Evolutionary conservation across 805 yeast species (phyloP).

Genomic region (Yamadazyma akitaensis): DNA sequence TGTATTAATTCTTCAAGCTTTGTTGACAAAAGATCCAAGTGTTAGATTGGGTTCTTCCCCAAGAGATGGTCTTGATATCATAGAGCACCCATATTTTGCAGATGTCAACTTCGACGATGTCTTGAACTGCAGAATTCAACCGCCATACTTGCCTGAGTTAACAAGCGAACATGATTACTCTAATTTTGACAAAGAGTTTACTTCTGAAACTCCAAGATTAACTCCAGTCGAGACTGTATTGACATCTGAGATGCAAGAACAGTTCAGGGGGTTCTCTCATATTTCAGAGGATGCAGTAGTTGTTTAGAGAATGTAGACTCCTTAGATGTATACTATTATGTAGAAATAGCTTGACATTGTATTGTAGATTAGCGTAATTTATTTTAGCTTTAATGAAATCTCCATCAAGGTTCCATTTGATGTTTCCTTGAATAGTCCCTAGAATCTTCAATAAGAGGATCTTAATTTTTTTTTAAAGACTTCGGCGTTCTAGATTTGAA

Average conservation of each 20-base stretch:
- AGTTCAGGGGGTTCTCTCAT: constrained; percentile 95
- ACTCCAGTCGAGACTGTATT: constrained; percentile 91
- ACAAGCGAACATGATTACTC: constrained; percentile 86
- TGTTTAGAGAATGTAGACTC: constrained; percentile 1
- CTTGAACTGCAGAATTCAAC: constrained; percentile 62
- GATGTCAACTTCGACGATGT: constrained; percentile 91
- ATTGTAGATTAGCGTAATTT: too few relatives aligned
- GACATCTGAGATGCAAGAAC: constrained; percentile 87
- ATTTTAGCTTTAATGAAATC: too few relatives aligned
- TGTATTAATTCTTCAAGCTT: constrained; percentile 87
- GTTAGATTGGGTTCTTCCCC: constrained; percentile 84
- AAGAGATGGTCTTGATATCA: constrained; percentile 86
- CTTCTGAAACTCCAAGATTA: constrained; percentile 88
- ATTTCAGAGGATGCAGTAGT: constrained; percentile 56
- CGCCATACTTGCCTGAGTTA: constrained; percentile 89
- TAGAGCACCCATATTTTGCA: constrained; percentile 91
- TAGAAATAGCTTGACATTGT: not conserved
- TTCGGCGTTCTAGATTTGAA: too few relatives aligned
- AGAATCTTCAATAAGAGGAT: too few relatives aligned
- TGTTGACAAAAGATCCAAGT: constrained; percentile 84
- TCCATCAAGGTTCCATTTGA: too few relatives aligned
- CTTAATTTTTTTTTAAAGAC: too few relatives aligned
- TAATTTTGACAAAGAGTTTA: constrained; percentile 92
- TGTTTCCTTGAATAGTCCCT: too few relatives aligned
- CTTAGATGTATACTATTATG: not conserved